phyloP scores from a whole-genome alignment of 2,329 filamentous ascomycete species.

The Xylariaceae sp. region DNA sequence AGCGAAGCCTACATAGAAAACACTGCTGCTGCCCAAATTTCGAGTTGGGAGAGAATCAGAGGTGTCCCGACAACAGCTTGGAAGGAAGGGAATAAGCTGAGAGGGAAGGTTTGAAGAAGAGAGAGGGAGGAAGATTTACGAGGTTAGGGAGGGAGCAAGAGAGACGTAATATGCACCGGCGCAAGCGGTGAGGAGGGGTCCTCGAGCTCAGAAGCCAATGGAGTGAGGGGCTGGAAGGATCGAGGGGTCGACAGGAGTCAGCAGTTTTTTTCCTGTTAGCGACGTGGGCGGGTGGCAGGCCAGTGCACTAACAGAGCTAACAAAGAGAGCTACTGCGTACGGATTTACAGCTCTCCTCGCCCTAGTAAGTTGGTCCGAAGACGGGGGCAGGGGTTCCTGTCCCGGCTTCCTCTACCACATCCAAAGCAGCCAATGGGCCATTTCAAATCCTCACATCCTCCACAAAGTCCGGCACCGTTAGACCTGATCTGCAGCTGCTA shows the following conservation, averaged over 20 bases:
- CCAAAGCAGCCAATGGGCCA: too few relatives aligned
- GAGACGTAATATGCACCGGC: constrained; percentile 2
- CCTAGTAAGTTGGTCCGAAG: too few relatives aligned
- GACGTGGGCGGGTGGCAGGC: too few relatives aligned
- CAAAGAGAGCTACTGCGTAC: too few relatives aligned
- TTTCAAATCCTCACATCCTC: too few relatives aligned
- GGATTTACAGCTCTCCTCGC: too few relatives aligned
- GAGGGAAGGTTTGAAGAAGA: constrained; percentile 5
- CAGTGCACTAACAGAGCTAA: too few relatives aligned
- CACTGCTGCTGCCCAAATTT: constrained; percentile 16
- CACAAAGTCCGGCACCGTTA: too few relatives aligned
- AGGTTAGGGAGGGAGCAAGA: constrained; percentile 5
- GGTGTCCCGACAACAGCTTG: constrained; percentile 15
- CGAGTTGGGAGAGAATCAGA: constrained; percentile 9
- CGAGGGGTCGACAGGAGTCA: neutral
- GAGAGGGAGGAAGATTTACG: constrained; percentile 2
- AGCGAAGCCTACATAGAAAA: constrained; percentile 15
- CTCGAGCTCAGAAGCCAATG: too few relatives aligned
- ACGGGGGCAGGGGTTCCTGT: too few relatives aligned
- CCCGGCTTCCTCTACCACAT: too few relatives aligned
- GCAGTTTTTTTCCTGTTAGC: constrained; percentile 1
- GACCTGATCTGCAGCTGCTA: too few relatives aligned
- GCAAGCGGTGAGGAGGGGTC: constrained; percentile 3
- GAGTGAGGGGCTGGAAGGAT: neutral
- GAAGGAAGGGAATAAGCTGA: constrained; percentile 7